Percentiles rank a stretch among this genome's conserved stretches.
Conservation (phyloP, 75 land plant species). For the Cupressus sempervirens region DNA sequence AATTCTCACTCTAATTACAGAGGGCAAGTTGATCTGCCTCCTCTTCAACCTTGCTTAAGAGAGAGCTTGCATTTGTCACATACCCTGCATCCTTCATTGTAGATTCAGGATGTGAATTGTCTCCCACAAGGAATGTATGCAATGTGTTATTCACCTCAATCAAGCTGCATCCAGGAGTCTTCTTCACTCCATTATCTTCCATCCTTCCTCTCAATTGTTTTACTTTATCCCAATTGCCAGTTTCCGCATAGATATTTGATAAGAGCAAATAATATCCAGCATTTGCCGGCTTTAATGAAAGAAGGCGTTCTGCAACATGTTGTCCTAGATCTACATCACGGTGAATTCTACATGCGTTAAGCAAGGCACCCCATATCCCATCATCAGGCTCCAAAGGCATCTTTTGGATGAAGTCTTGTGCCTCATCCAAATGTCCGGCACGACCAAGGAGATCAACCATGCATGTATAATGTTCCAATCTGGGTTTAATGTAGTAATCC, state of each 20-base stretch:
- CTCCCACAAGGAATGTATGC: not conserved
- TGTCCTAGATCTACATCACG: constrained; percentile 36
- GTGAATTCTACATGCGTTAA: constrained; percentile 43
- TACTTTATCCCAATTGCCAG: constrained; percentile 47
- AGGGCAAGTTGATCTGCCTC: not conserved
- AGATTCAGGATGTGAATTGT: not conserved
- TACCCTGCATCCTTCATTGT: constrained; percentile 7
- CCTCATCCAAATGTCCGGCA: constrained; percentile 42
- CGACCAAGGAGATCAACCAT: constrained; percentile 65
- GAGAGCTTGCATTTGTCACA: not conserved
- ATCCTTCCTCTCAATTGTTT: constrained; percentile 22
- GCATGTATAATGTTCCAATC: constrained; percentile 47
- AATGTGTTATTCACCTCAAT: not conserved
- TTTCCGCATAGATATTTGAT: constrained; percentile 50
- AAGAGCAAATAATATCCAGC: constrained; percentile 35
- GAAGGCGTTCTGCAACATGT: constrained; percentile 31
- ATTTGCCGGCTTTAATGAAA: constrained; percentile 15
- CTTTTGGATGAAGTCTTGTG: constrained; percentile 29
- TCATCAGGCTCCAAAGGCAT: constrained; percentile 52
- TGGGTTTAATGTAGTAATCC: constrained; percentile 29
- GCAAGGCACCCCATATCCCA: constrained; percentile 42
- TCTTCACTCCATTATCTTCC: not conserved
- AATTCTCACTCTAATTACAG: not conserved
- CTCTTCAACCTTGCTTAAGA: not conserved
- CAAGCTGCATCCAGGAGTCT: not conserved